Percentiles rank a stretch among this genome's conserved stretches.
These are phyloP conservation scores for Crepidotus variabilis DNA, from an alignment of 768 basidiomycete genomes.

Conservation along the genomic window DNA sequence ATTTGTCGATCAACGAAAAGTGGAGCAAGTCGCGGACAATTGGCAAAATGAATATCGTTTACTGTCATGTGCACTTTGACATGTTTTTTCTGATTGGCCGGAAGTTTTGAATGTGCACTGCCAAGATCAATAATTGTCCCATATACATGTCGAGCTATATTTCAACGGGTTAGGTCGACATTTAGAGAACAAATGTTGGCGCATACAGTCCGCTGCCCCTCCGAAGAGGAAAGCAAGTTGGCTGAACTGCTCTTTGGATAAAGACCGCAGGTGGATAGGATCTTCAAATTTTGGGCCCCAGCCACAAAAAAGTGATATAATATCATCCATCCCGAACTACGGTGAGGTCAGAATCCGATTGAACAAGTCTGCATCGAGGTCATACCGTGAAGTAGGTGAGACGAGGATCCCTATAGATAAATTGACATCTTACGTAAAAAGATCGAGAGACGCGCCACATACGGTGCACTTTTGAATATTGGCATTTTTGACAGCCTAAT, in stretches of 20 bases:
- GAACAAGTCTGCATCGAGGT: not conserved
- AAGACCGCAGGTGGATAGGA: slow-evolving; percentile 15
- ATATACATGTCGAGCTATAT: slow-evolving; percentile 20
- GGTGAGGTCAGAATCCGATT: not conserved
- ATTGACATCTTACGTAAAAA: not conserved
- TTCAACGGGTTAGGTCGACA: not conserved
- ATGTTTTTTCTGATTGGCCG: slow-evolving; percentile 10
- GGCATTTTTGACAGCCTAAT: slow-evolving; percentile 12
- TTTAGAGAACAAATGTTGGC: not conserved
- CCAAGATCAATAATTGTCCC: slow-evolving; percentile 22
- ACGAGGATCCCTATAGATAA: not conserved
- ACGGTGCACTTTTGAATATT: slow-evolving; percentile 14
- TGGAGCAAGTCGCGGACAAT: slow-evolving; percentile 20
- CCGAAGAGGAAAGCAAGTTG: slow-evolving; percentile 23
- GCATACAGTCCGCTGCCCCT: slow-evolving; percentile 23
- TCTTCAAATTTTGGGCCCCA: slow-evolving; percentile 19
- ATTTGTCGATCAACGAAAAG: slow-evolving; percentile 17
- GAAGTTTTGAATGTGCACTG: slow-evolving; percentile 12
- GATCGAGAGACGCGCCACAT: not conserved
- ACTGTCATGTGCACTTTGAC: slow-evolving; percentile 16
- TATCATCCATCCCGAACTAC: slow-evolving; percentile 21
- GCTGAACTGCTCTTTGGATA: slow-evolving; percentile 12
- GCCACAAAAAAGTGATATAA: slow-evolving; percentile 22
- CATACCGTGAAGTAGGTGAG: not conserved
- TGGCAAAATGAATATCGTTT: slow-evolving; percentile 20